Base-by-base conservation (phyloP, 2,329 filamentous ascomycete genomes). In the Ceratocystiopsis minuta region DNA sequence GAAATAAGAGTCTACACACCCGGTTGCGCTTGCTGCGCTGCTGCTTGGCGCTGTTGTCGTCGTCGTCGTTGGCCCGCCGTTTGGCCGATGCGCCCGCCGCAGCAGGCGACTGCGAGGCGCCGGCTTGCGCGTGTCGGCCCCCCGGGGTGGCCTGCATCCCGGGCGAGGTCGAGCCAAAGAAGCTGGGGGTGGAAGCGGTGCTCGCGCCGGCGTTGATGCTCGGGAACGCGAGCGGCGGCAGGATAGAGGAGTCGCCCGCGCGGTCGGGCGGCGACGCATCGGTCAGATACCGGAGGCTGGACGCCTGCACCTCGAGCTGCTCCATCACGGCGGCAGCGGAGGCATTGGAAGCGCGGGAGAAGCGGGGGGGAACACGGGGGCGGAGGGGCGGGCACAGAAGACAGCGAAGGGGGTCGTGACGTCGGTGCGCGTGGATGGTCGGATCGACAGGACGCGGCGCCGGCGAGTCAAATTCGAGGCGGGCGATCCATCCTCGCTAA, bases 21-120 rank as follows among this genome's bases (percentile, higher is more conserved):
- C 72, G 59, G 49, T 75, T 76, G 45, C 72, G 65, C 54, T 75
- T 76, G 55, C 68, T 74, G 50, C 71, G 59, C 55, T 71, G 70
- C 57, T 70, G 67, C 54, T 67, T 70, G 16, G 55, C 51, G 14
- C 48, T 49, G 14, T 49, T 50, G 1, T 58, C 63, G 34, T 67
- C 66, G 34, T 64, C 63, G 11, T 61, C 54, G 15, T 57, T 28
- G 4, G 24, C 24, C 24, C 24, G 24, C 2, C 24, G 24, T 10
- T 28, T 28, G 24, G 24, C 24, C 24, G 24, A 10, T 10, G 9
- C 24, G 24, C 24, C 24, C 6, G 6, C 11, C 24, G 24, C 24
- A 10, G 6, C 11, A 2, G 24, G 24, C 24, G 24, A 28, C 24
- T 28, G 24, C 24, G 24, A 20, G 20, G 20, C 20, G 4, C 20